phyloP scores from a whole-genome alignment of 495 filamentous ascomycete genomes.

The Aspergillus olivimuriae region DNA sequence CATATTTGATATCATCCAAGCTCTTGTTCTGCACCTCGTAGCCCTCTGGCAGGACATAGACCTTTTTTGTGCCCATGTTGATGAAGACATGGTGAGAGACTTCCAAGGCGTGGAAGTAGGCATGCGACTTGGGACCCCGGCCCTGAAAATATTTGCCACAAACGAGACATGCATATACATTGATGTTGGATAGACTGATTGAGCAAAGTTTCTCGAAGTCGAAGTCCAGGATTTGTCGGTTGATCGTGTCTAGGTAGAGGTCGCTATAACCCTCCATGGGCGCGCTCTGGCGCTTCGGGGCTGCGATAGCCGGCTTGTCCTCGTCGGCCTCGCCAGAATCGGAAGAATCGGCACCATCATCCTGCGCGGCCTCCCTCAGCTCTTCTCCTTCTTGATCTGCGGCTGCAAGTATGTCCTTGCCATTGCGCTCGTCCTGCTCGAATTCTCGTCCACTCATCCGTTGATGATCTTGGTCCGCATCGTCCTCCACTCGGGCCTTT shows the following conservation, averaged over 20 bases:
- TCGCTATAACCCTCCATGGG: conserved; percentile 89
- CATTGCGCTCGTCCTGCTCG: conserved; percentile 31
- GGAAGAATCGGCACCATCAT: conserved; percentile 19
- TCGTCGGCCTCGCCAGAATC: conserved; percentile 36
- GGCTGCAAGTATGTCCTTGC: conserved; percentile 30
- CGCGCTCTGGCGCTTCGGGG: conserved; percentile 57
- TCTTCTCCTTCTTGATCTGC: conserved; percentile 35
- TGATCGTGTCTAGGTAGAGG: conserved; percentile 95
- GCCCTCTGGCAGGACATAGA: conserved; percentile 93
- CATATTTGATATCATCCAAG: conserved; percentile 97
- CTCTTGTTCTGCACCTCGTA: conserved; percentile 96
- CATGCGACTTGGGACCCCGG: conserved; percentile 85
- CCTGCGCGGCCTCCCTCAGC: conserved; percentile 32
- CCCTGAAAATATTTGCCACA: conserved; percentile 98
- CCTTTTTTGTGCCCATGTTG: conserved; percentile 92
- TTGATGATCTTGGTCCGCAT: conserved; percentile 27
- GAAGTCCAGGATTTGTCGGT: conserved; percentile 80
- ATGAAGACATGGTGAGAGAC: conserved; percentile 94
- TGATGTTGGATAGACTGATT: conserved; percentile 91
- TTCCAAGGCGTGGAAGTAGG: conserved; percentile 96
- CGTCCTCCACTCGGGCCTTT: conserved; percentile 61
- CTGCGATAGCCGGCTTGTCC: conserved; percentile 33
- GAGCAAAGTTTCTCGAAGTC: conserved; percentile 99
- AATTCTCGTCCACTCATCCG: conserved; percentile 26
- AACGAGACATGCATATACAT: conserved; percentile 95